These are phyloP conservation scores for Pedinophyceae sp. DNA, from an alignment of 139 green algal genomes.

Conservation along the genomic window DNA sequence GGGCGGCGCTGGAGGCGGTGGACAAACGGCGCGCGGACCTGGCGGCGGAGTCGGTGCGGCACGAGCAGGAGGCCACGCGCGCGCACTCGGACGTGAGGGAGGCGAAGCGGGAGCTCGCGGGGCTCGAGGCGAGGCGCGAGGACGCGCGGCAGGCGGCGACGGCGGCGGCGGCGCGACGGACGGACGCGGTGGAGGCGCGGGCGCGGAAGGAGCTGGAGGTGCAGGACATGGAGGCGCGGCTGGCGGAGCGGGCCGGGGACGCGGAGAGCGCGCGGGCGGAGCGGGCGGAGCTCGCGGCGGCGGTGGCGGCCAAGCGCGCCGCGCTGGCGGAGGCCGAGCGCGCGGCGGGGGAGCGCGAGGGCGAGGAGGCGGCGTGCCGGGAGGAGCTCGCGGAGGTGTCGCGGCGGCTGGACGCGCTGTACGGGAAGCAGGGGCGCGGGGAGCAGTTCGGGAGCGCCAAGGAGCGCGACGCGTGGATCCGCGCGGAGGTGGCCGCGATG, in stretches of 20 bases:
- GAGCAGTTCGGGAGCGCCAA: slow-evolving; percentile 35
- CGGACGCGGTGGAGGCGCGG: too few species aligned
- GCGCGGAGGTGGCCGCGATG: slow-evolving; percentile 27
- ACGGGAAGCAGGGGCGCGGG: slow-evolving; percentile 52
- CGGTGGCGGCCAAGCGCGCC: too few species aligned
- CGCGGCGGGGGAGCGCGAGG: slow-evolving; percentile 3
- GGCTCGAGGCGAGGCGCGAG: slow-evolving; percentile 19
- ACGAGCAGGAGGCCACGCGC: slow-evolving; percentile 16
- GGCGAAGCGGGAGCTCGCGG: slow-evolving; percentile 12
- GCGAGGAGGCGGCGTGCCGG: slow-evolving; percentile 12
- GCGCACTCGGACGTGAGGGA: slow-evolving; percentile 13
- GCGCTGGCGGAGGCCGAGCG: slow-evolving; percentile 13
- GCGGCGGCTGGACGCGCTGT: slow-evolving; percentile 30
- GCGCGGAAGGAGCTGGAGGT: slow-evolving; percentile 14
- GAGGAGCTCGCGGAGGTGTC: slow-evolving; percentile 10
- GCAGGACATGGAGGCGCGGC: slow-evolving; percentile 8
- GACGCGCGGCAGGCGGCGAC: slow-evolving; percentile 34
- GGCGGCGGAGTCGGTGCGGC: slow-evolving; percentile 12
- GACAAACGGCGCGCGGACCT: slow-evolving; percentile 3
- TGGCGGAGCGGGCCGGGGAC: slow-evolving; percentile 6
- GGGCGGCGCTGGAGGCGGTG: slow-evolving; percentile 1
- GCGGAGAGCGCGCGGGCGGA: too few species aligned
- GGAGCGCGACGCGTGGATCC: slow-evolving; percentile 57
- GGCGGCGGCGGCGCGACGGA: slow-evolving; percentile 9
- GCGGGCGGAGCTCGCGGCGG: too few species aligned